Evolutionary conservation across 2,329 filamentous ascomycete genomes (phyloP).

Genomic region (Aspergillus puulaauensis): DNA sequence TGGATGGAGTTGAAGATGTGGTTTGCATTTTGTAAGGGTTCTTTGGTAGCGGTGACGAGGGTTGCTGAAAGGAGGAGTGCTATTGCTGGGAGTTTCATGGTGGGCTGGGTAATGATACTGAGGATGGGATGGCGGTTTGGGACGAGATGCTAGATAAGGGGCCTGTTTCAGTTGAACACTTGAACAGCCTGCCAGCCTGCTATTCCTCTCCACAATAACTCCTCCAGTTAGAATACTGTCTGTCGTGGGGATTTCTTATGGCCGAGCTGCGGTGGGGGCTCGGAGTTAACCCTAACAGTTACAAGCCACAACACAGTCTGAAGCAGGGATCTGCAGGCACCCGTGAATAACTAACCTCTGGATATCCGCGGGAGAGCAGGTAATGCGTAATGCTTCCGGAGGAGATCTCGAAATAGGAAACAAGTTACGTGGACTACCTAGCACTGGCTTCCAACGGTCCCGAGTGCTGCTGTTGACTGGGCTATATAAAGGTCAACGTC

Average conservation of each 20-base stretch:
- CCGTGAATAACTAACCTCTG: not conserved
- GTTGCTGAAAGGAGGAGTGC: not conserved
- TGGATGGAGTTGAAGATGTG: slow-evolving; percentile 73
- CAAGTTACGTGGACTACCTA: no score
- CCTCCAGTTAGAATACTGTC: not conserved
- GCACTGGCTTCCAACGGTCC: no score
- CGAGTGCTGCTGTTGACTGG: no score
- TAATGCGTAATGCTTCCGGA: no score
- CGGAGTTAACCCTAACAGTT: not conserved
- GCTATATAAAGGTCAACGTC: no score
- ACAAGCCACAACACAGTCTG: not conserved
- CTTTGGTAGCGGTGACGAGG: no score
- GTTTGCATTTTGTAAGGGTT: slow-evolving; percentile 50
- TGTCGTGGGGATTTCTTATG: not conserved
- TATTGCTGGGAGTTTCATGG: not conserved
- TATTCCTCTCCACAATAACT: not conserved
- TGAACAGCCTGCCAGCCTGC: no score
- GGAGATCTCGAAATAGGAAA: no score
- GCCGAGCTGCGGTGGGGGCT: not conserved
- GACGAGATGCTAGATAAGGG: no score
- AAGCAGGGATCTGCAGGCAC: not conserved
- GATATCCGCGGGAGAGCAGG: not conserved
- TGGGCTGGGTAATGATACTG: not conserved
- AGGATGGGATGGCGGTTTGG: no score
- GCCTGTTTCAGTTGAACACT: no score